Percentiles rank a stretch among this genome's conserved stretches.
Evolutionary conservation across 805 yeast species (phyloP).

Genomic region (Ogataea allantospora): DNA sequence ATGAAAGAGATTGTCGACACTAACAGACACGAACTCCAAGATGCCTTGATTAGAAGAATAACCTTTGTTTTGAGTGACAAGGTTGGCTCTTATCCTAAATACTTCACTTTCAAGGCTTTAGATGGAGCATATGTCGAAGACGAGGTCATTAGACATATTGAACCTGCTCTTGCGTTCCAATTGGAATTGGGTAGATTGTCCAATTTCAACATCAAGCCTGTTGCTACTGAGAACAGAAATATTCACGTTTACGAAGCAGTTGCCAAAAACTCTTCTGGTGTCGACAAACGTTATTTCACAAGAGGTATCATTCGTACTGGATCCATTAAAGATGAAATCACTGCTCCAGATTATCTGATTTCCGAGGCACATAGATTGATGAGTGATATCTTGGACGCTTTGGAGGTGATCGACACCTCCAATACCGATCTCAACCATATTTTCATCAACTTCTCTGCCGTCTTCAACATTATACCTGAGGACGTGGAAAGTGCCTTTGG

Average conservation of each 20-base stretch:
- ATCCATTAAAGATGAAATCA: conserved; percentile 85
- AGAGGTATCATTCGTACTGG: conserved; percentile 98
- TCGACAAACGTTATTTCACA: conserved; percentile 94
- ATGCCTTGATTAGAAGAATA: conserved; percentile 83
- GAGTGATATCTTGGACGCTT: conserved; percentile 92
- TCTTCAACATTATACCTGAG: conserved; percentile 88
- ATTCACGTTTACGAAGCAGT: conserved; percentile 96
- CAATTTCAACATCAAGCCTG: conserved; percentile 92
- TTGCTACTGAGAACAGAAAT: conserved; percentile 94
- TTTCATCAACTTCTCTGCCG: conserved; percentile 94
- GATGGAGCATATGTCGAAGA: conserved; percentile 86
- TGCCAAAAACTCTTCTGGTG: conserved; percentile 82
- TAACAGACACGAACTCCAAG: conserved; percentile 63
- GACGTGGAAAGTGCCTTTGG: conserved; percentile 98
- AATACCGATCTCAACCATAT: conserved; percentile 96
- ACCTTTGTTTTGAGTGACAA: conserved; percentile 85
- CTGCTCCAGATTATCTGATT: conserved; percentile 89
- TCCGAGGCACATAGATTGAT: conserved; percentile 95
- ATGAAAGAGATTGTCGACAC: conserved; percentile 66
- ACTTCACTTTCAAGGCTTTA: conserved; percentile 76
- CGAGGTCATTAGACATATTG: conserved; percentile 93
- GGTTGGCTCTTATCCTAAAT: conserved; percentile 88
- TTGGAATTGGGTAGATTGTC: conserved; percentile 91
- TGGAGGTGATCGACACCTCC: conserved; percentile 90
- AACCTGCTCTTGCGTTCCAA: conserved; percentile 98